These are phyloP conservation scores for Tulasnella sp. DNA, from an alignment of 768 basidiomycete species.

Conservation along the genomic window DNA sequence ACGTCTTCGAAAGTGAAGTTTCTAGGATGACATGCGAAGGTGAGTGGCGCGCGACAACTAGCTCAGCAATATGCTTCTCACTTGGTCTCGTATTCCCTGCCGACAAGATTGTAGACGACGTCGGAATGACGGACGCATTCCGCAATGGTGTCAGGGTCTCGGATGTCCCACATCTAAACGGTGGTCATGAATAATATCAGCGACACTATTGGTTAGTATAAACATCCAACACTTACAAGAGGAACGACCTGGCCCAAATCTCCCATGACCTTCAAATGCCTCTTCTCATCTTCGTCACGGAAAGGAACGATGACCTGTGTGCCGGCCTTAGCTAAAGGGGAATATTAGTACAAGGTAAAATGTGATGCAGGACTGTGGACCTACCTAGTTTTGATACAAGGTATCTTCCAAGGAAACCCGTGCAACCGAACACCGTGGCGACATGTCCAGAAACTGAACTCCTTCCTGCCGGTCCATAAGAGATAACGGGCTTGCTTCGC, in stretches of 20 bases:
- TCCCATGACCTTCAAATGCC: constrained; percentile 86
- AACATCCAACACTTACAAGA: constrained; percentile 50
- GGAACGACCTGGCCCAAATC: constrained; percentile 95
- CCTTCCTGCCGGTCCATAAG: constrained; percentile 72
- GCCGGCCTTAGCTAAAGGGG: constrained; percentile 64
- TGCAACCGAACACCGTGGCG: constrained; percentile 95
- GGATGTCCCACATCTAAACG: constrained; percentile 89
- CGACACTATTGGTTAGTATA: not conserved
- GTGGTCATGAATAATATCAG: not conserved
- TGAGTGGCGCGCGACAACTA: not conserved
- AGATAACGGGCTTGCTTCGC: constrained; percentile 54
- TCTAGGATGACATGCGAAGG: constrained; percentile 37
- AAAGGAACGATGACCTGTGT: constrained; percentile 93
- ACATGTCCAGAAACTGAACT: constrained; percentile 84
- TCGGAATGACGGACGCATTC: constrained; percentile 94
- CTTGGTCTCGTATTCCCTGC: constrained; percentile 95
- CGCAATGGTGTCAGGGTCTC: constrained; percentile 81
- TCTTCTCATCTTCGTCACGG: constrained; percentile 87
- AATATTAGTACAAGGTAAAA: not conserved
- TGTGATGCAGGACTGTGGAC: constrained; percentile 26
- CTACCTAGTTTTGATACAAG: constrained; percentile 86
- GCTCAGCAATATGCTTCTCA: constrained; percentile 33
- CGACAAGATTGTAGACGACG: constrained; percentile 92
- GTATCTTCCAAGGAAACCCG: constrained; percentile 91
- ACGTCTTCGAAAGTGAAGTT: constrained; percentile 81